Evolutionary conservation across 495 filamentous ascomycete genomes (phyloP), one percentile per base, ranked within the genome.

Genomic region (Choiromyces venosus): DNA sequence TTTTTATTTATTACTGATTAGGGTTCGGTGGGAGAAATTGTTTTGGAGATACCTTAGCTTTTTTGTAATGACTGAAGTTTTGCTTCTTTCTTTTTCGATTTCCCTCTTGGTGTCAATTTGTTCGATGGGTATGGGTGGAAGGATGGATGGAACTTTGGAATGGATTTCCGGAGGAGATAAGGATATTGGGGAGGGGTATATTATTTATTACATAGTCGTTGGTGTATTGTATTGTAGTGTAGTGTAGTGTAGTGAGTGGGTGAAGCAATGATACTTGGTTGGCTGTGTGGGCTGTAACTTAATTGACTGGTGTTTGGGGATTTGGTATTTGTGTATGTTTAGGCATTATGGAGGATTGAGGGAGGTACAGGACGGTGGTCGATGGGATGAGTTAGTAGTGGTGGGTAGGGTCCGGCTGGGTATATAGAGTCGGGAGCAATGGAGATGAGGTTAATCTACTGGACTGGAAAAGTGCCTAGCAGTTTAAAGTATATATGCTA

Each of bases 11-110:
- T n/a, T n/a, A n/a, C n/a, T n/a, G n/a, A 29, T 61, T 61, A 29
- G 52, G 52, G 52, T 25, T 61, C 25, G 52, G 52, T 29, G n/a
- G 52, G 52, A 61, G 52, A 61, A 61, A 61, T 61, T 61, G 52
- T 61, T 61, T 61, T 61, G 52, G 25, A 29, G 52, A 61, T 61
- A 61, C 52, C 25, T 61, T 61, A 61, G 52, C 52, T 61, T 61
- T 61, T 61, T 61, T 61, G 52, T 61, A 61, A 61, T 61, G 9
- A 25, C 19, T n/a, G 52, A 56, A 61, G n/a, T 10, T 29, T 29
- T 61, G n/a, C 52, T 29, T 61, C 25, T 61, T 29, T 29, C 12
- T 25, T 61, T 29, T 12, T 61, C n/a, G n/a, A n/a, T 16, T 29
- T 29, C 46, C 29, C 52, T 25, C 6, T 52, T 52, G 52, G 9